Base-by-base conservation (phyloP, 257 asterid species). In the Lithospermum erythrorhizon region DNA sequence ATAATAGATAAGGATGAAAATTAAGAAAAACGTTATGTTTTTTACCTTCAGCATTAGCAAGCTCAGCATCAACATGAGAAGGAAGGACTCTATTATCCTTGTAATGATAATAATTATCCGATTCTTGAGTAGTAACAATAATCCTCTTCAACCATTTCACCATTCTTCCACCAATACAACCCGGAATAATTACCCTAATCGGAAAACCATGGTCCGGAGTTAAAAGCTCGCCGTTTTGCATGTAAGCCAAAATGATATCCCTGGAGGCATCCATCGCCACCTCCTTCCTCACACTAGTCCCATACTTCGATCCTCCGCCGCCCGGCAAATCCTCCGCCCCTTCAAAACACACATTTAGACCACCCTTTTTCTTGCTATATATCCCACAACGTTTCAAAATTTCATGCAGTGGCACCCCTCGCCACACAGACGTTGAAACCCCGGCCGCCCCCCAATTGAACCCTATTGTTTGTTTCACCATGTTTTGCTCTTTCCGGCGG, bases 391-490 rank as follows among this genome's bases (percentile, higher is more conserved):
- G 73, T 19, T 76, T 84, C 27, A 91, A 57, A 0, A 91, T 6
- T 20, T 78, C 80, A 66, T 78, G 83, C 9, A 91, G 79, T 0
- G 96, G 87, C 53, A 91, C 95, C 6, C 98, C 98, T 29, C 90
- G 80, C 98, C 98, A 91, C 59, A 88, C 76, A 0, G 96, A 81
- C 21, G 90, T 88, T 48, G 96, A 88, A 11, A 84, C 62, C 5
- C 84, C 98, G 1, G 95, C 86, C 0, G 96, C 84, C 0, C 98
- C 98, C 96, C 96, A 88, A 79, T 88, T 88, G 80, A 88, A 91
- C 3, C 96, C 98, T 54, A 75, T 73, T 3, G 90, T 86, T n/a
- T 91, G 74, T 4, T 86, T 84, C 0, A 85, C 89, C 98, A 91
- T 88, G 79, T 91, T 91, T 52, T 88, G 95, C 49, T 88, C 96